Evolutionary conservation across 2,329 filamentous ascomycete genomes (phyloP).

Genomic region (Dryadomyces quercivorus): DNA sequence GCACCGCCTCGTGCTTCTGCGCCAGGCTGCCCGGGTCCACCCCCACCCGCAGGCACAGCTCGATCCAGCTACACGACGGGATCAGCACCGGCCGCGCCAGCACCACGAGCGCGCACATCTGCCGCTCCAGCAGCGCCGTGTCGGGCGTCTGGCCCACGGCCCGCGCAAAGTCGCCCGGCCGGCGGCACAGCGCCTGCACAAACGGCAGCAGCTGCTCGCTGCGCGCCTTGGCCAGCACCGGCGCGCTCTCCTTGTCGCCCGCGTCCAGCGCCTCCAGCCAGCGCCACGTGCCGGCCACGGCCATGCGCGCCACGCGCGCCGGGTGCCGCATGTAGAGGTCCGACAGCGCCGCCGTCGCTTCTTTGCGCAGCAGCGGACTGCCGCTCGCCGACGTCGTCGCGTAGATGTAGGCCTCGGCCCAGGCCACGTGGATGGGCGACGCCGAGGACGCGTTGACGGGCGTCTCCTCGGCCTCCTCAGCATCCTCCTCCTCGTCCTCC

Average conservation of each 20-base stretch:
- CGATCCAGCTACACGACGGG: conserved; percentile 75
- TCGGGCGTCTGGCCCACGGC: conserved; percentile 28
- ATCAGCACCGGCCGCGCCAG: conserved; percentile 69
- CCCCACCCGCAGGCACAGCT: conserved; percentile 65
- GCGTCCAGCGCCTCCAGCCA: conserved; percentile 58
- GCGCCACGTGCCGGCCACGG: conserved; percentile 66
- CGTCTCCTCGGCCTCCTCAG: no score
- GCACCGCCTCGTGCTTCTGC: conserved; percentile 44
- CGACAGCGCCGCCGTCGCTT: conserved; percentile 49
- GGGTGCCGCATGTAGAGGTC: conserved; percentile 51
- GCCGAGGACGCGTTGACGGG: no score
- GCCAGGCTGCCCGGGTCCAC: conserved; percentile 75
- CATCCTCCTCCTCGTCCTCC: conserved; percentile 27
- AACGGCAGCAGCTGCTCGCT: conserved; percentile 49
- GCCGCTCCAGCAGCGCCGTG: conserved; percentile 43
- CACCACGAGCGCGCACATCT: conserved; percentile 67
- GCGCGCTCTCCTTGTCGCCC: conserved; percentile 68
- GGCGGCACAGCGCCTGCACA: conserved; percentile 51
- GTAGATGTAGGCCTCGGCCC: conserved; percentile 80
- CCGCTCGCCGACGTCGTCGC: conserved; percentile 53
- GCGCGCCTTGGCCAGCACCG: conserved; percentile 51
- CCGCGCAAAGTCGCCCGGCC: conserved; percentile 35
- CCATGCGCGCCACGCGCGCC: conserved; percentile 42
- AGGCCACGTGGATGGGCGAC: conserved; percentile 50
- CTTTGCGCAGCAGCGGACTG: conserved; percentile 49